Base-by-base conservation (phyloP, 768 basidiomycete genomes). In the Leccinum subtestaceum region DNA sequence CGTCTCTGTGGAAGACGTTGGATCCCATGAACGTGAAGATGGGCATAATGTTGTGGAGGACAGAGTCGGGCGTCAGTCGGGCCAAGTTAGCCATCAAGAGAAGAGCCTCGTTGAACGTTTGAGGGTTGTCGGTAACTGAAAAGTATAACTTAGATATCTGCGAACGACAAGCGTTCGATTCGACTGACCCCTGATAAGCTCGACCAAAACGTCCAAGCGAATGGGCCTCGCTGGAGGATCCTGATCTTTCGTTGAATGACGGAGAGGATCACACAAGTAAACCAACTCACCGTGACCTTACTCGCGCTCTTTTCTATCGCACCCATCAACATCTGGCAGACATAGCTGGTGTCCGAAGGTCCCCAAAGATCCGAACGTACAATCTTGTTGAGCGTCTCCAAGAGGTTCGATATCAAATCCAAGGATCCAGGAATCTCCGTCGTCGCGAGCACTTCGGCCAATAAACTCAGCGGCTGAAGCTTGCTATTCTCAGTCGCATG, bases 21-120 rank as follows among this genome's bases (percentile, higher is more conserved):
- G 95, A 93, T 19, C 97, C 96, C 93, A 98, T 98, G 76, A 98
- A 98, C 0, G 95, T 98, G 78, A 99, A 98, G 48, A 99, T 87
- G 4, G 97, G 96, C 93, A 99, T 97, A 53, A 98, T 83, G 65
- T 96, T 94, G 68, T 91, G 93, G 12, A 98, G 79, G 31, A 96
- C 93, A 11, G 93, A 91, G 57, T 95, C 93, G 0, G 96, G 95
- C 0, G 89, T 87, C 36, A 98, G 78, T 17, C 87, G 83, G 3
- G 93, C 91, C 56, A 98, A 74, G 61, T 81, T 88, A 5, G 94
- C 88, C 74, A 97, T 88, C 32, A 98, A 79, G 25, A 98, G 79
- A 3, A 98, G 77, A 0, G 94, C 93, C 71, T 96, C 91, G 64
- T 98, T 87, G 76, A 95, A 95, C 0, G 93, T 96, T 68, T 98